Percentiles rank a stretch among this genome's conserved stretches.
Conservation (phyloP, 306 rosid genomes). For the Lupinus albus region DNA sequence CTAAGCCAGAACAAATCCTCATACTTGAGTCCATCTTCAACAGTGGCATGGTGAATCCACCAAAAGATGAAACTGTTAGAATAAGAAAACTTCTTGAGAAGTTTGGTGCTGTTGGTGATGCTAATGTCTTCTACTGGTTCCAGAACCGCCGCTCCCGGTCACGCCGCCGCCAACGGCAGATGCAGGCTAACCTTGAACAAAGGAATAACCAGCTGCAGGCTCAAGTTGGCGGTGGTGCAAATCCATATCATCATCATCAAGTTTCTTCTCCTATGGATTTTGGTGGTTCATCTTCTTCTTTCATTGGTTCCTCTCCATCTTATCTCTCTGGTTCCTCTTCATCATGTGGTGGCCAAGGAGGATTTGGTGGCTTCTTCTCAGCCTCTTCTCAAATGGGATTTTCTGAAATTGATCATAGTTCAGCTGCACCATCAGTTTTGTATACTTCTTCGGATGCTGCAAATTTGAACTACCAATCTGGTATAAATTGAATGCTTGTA, state of each 20-base stretch:
- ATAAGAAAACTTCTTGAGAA: conserved; percentile 81
- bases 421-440: conserved; percentile 48
- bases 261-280: conserved; percentile 1
- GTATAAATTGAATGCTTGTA: conserved; percentile 53
- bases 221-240: conserved; percentile 44
- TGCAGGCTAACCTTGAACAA: conserved; percentile 56
- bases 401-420: conserved; percentile 54
- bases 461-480: conserved; percentile 62
- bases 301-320: conserved; percentile 32
- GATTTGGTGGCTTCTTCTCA: conserved; percentile 41
- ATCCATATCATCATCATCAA: conserved; percentile 44
- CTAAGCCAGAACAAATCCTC: conserved; percentile 90
- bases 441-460: conserved; percentile 47
- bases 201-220: conserved; percentile 25
- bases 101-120: conserved; percentile 86
- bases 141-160: conserved; percentile 94
- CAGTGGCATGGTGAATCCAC: conserved; percentile 95
- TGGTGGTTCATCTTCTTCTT: conserved; percentile 2
- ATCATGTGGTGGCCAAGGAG: conserved; percentile 5
- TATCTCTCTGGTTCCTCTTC: conserved; percentile 52
- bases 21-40: conserved; percentile 94
- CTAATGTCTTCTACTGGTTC: conserved; percentile 97
- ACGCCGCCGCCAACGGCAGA: conserved; percentile 94
- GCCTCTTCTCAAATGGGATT: conserved; percentile 51
- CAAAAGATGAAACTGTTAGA: conserved; percentile 80